Conservation (phyloP, 129 eudicot genomes). For the Apium graveolens region DNA sequence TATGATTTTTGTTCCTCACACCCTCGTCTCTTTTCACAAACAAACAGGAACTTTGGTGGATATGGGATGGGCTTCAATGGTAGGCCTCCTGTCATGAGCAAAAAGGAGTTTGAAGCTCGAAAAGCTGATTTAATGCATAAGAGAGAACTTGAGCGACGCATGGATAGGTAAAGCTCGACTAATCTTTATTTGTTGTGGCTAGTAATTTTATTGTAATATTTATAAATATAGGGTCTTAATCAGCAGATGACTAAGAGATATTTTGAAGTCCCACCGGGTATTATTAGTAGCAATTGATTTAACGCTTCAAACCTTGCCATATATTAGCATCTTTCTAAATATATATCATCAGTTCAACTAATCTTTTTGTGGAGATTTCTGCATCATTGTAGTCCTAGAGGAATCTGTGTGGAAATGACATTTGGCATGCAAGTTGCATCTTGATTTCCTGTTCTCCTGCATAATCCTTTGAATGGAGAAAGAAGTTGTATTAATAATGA, state of each 20-base stretch:
- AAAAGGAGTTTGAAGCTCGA: conserved; percentile 93
- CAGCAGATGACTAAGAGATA: too few species aligned
- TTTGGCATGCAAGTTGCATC: neutral
- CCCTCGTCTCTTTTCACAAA: neutral
- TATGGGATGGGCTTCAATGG: conserved; percentile 70
- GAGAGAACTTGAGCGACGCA: conserved; percentile 65
- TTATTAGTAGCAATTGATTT: too few species aligned
- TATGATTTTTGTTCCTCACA: neutral
- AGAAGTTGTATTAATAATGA: too few species aligned
- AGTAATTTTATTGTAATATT: too few species aligned
- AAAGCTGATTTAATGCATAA: conserved; percentile 71
- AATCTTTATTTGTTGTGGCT: neutral
- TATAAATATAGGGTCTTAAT: too few species aligned
- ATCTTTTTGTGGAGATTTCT: too few species aligned
- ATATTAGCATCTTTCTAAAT: too few species aligned
- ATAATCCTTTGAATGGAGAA: neutral
- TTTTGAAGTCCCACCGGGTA: too few species aligned
- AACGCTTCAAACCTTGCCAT: too few species aligned
- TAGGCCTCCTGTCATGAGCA: conserved; percentile 63
- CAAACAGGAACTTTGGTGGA: conserved; percentile 68
- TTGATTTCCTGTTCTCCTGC: neutral
- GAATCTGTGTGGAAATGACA: neutral
- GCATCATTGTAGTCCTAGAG: too few species aligned
- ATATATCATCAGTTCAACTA: too few species aligned
- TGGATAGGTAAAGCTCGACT: conserved; percentile 38